Conservation (phyloP, 805 yeast genomes). For the Ogataea philodendri region DNA sequence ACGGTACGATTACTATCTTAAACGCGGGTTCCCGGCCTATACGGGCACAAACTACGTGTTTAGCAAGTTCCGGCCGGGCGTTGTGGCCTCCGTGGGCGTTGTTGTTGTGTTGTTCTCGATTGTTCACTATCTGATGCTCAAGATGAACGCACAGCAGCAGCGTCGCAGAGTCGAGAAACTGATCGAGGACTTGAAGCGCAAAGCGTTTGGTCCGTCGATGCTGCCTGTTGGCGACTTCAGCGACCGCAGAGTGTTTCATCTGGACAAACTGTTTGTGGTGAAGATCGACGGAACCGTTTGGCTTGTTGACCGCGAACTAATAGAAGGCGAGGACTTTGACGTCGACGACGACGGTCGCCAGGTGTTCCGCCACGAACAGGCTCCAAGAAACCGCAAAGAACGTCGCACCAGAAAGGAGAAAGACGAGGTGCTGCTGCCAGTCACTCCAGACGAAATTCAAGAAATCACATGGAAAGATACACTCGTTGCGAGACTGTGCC, state of each 20-base stretch:
- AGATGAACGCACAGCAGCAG: constrained; percentile 55
- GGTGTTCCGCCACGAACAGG: constrained; percentile 13
- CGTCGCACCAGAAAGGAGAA: constrained; percentile 15
- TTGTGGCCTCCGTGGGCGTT: constrained; percentile 48
- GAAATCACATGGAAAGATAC: constrained; percentile 48
- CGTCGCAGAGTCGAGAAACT: constrained; percentile 51
- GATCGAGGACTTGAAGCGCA: constrained; percentile 47
- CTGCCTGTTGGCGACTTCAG: constrained; percentile 37
- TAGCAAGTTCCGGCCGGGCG: constrained; percentile 67
- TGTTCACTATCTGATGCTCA: constrained; percentile 58
- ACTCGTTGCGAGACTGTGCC: constrained; percentile 42
- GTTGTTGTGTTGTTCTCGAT: constrained; percentile 49
- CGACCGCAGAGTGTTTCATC: constrained; percentile 42
- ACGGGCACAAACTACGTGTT: constrained; percentile 65
- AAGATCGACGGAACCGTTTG: constrained; percentile 57
- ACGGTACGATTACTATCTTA: constrained; percentile 80
- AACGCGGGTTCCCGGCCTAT: constrained; percentile 82
- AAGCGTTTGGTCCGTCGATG: constrained; percentile 49
- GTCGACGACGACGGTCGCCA: constrained; percentile 22
- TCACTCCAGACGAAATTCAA: constrained; percentile 48
- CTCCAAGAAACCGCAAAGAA: constrained; percentile 19
- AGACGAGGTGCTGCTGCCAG: constrained; percentile 36
- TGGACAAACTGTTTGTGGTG: constrained; percentile 53
- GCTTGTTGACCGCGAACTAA: constrained; percentile 43
- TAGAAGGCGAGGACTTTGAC: constrained; percentile 24